phyloP scores from a whole-genome alignment of 495 filamentous ascomycete genomes.

The Tuber borchii region DNA sequence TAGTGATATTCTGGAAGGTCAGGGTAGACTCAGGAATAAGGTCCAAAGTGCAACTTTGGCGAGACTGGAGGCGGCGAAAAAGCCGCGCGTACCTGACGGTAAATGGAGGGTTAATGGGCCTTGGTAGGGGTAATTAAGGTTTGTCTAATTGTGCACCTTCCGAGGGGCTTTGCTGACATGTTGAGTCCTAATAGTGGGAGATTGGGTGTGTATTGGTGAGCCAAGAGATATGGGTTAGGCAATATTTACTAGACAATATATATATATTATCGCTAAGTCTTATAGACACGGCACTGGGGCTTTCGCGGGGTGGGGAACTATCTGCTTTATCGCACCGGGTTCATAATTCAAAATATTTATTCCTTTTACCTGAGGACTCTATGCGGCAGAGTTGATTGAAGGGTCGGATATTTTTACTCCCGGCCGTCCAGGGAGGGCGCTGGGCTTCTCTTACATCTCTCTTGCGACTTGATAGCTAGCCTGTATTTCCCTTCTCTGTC shows the following conservation, averaged over 20 bases:
- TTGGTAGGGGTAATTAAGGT: not conserved
- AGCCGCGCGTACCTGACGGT: not conserved
- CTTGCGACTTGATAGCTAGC: not conserved
- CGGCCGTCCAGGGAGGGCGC: not conserved
- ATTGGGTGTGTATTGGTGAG: not conserved
- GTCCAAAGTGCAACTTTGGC: not conserved
- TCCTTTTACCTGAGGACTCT: not conserved
- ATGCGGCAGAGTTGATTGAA: not conserved
- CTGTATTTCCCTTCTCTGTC: not conserved
- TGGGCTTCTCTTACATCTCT: not conserved
- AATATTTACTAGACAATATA: not conserved
- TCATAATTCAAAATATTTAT: not conserved
- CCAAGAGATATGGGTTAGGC: not conserved
- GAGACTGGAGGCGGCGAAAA: not conserved
- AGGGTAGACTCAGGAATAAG: not conserved
- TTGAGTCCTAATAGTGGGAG: not conserved
- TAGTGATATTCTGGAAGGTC: slow-evolving; percentile 7
- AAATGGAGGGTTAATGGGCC: not conserved
- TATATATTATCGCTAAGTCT: not conserved
- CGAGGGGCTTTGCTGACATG: not conserved
- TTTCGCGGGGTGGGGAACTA: not conserved
- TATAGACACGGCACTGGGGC: not conserved
- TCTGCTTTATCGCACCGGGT: not conserved
- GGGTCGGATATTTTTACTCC: not conserved
- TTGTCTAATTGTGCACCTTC: not conserved